Conservation (phyloP, 139 green algal genomes). For the Haematococcus lacustris region DNA sequence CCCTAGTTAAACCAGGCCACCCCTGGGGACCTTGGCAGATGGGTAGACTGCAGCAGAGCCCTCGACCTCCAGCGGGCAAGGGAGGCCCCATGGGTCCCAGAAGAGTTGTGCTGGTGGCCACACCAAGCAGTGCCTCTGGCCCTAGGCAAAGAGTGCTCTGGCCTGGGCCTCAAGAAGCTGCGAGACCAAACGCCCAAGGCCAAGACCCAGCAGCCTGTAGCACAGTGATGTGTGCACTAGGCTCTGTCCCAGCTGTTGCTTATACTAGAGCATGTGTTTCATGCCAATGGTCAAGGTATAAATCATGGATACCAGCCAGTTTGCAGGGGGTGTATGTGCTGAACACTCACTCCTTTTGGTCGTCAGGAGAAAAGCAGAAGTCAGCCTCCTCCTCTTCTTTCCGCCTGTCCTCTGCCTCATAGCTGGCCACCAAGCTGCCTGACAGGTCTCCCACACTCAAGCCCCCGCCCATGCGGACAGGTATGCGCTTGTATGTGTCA, state of each 20-base stretch:
- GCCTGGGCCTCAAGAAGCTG: not conserved
- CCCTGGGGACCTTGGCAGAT: too few species aligned
- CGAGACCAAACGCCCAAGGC: not conserved
- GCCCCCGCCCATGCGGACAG: slow-evolving; percentile 56
- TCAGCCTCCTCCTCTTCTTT: slow-evolving; percentile 44
- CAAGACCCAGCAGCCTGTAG: not conserved
- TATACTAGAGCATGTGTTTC: too few species aligned
- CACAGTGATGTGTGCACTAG: not conserved
- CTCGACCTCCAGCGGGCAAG: too few species aligned
- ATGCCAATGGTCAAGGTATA: too few species aligned
- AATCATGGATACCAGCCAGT: too few species aligned
- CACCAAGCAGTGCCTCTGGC: too few species aligned
- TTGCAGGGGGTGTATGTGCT: not conserved
- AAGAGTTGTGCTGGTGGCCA: too few species aligned
- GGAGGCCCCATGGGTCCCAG: too few species aligned
- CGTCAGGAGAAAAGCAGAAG: slow-evolving; percentile 35
- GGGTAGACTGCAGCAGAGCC: too few species aligned
- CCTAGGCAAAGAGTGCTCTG: too few species aligned
- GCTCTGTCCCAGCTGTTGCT: not conserved
- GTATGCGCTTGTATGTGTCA: slow-evolving; percentile 56
- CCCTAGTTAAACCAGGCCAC: too few species aligned
- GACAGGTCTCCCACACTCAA: not conserved
- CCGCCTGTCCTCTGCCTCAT: slow-evolving; percentile 33
- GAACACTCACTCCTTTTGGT: slow-evolving; percentile 17
- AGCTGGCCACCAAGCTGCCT: slow-evolving; percentile 5